Percentiles rank a stretch among this genome's conserved stretches.
phyloP scores from a whole-genome alignment of 1,284 basidiomycete species.

The Malassezia caprae region DNA sequence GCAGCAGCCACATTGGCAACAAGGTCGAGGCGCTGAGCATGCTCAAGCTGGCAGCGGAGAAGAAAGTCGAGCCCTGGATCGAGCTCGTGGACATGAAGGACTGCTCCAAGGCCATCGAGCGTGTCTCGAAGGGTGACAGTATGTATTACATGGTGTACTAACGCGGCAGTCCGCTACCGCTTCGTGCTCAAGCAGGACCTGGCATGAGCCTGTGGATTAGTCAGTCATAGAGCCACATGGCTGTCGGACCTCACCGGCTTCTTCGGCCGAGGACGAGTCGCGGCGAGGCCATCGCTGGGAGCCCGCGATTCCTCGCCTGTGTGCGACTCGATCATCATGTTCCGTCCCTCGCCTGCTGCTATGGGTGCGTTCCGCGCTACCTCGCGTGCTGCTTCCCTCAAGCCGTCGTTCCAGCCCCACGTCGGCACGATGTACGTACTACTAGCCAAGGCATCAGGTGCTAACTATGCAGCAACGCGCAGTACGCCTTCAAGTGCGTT shows the following conservation, averaged over 20 bases:
- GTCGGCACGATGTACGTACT: constrained; percentile 14
- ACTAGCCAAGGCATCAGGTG: not conserved
- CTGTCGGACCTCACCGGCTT: not conserved
- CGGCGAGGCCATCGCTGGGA: not conserved
- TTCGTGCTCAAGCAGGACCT: constrained; percentile 38
- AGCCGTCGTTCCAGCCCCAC: constrained; percentile 15
- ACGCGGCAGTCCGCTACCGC: constrained; percentile 24
- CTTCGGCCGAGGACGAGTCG: constrained; percentile 4
- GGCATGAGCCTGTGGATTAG: not conserved
- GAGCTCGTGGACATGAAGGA: constrained; percentile 57
- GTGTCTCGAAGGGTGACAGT: constrained; percentile 54
- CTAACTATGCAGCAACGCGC: constrained; percentile 4
- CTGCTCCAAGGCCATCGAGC: constrained; percentile 55
- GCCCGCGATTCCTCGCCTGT: not conserved
- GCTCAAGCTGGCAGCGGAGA: constrained; percentile 38
- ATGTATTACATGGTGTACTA: constrained; percentile 48
- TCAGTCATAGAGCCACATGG: not conserved
- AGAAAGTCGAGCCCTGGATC: constrained; percentile 49
- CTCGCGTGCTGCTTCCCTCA: not conserved
- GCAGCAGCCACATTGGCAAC: constrained; percentile 56
- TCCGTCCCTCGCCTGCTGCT: constrained; percentile 14
- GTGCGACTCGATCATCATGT: constrained; percentile 10
- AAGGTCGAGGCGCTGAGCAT: constrained; percentile 56
- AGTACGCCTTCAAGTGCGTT: constrained; percentile 15
- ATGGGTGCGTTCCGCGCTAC: constrained; percentile 12